A percentile compares a stretch with the other conserved stretches of the same genome.
These are phyloP conservation scores for Oxalis stricta DNA, from an alignment of 441 rosid genomes.

Conservation along the genomic window DNA sequence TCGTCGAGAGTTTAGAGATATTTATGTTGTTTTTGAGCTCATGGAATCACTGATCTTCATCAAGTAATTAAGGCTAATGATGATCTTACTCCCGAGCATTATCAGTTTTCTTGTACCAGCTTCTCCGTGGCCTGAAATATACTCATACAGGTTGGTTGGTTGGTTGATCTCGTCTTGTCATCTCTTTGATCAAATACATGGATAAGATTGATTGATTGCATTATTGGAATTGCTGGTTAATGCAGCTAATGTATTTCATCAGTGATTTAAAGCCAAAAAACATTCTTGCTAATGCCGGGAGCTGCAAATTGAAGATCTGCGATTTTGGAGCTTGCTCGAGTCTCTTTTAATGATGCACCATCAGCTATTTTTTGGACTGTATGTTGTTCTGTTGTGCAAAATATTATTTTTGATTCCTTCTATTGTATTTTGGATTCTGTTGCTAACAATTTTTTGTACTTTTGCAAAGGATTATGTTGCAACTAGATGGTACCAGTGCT, in stretches of 20 bases:
- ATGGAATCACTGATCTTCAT: slow-evolving; percentile 98
- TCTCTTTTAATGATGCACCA: slow-evolving; percentile 90
- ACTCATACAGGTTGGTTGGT: slow-evolving; percentile 82
- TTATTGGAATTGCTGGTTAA: slow-evolving; percentile 5
- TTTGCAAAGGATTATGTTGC: slow-evolving; percentile 85
- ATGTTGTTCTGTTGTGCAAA: slow-evolving; percentile 17
- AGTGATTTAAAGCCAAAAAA: slow-evolving; percentile 95
- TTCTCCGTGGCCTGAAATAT: slow-evolving; percentile 87
- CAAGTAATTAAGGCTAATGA: slow-evolving; percentile 91
- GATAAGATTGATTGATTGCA: slow-evolving; percentile 9
- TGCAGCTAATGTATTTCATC: slow-evolving; percentile 93
- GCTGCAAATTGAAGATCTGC: slow-evolving; percentile 93
- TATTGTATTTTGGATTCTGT: background rate
- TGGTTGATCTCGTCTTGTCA: slow-evolving; percentile 3
- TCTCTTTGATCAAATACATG: slow-evolving; percentile 6
- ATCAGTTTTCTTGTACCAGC: slow-evolving; percentile 96
- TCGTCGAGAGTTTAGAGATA: slow-evolving; percentile 80
- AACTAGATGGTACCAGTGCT: slow-evolving; percentile 98
- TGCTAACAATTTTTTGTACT: slow-evolving; percentile 9
- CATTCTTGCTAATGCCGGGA: slow-evolving; percentile 97
- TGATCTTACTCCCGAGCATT: slow-evolving; percentile 91
- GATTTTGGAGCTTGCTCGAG: slow-evolving; percentile 98
- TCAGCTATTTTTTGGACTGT: slow-evolving; percentile 98
- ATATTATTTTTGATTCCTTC: slow-evolving; percentile 1
- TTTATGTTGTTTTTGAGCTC: slow-evolving; percentile 85